Base-by-base conservation (phyloP, 75 land plant species). In the Picea sitchensis region DNA sequence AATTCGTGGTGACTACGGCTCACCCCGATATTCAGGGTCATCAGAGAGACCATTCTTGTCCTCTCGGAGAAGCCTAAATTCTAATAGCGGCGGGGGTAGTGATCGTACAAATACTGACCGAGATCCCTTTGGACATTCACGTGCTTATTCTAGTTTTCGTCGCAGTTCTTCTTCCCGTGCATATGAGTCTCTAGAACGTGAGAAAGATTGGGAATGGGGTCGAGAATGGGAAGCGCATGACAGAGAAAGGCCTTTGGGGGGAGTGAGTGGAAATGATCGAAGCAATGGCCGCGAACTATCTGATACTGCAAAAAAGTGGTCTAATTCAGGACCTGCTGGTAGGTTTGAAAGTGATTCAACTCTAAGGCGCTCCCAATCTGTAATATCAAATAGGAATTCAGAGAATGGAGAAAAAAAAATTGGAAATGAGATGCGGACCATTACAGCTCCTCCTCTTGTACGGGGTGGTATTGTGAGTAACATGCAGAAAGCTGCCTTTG, bases 401-500 rank as follows among this genome's bases (percentile, higher is more conserved):
- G 98, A 95, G 4, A 69, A 76, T 17, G 87, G 77, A 44, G 79
- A 79, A 47, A 83, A 79, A 63, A 88, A 83, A 44, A 23, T 23
- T 44, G 77, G 58, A n/a, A 60, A 31, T 59, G 86, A 90, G 12
- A 13, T 59, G 15, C 86, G 73, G 59, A 80, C 34, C 51, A 59
- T 75, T 76, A 58, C 78, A 72, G 83, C 76, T 54, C 78, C 58
- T 82, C 86, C 87, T 54, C 32, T 80, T 14, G 34, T 65, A 63
- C 75, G 65, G 78, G 88, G 88, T 7, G 80, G 79, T 76, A 61
- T 74, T 58, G 76, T 77, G 8, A 78, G 78, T 68, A 82, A 82
- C 78, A 81, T 87, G 73, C 87, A 86, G 5, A 91, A 90, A 80
- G 79, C 86, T 59, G 80, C 82, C 2, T 93, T 93, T 83, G 99